Percentiles rank a stretch among this genome's conserved stretches.
phyloP scores from a whole-genome alignment of 164 flowering plant species.

The Magnolia sinica region DNA sequence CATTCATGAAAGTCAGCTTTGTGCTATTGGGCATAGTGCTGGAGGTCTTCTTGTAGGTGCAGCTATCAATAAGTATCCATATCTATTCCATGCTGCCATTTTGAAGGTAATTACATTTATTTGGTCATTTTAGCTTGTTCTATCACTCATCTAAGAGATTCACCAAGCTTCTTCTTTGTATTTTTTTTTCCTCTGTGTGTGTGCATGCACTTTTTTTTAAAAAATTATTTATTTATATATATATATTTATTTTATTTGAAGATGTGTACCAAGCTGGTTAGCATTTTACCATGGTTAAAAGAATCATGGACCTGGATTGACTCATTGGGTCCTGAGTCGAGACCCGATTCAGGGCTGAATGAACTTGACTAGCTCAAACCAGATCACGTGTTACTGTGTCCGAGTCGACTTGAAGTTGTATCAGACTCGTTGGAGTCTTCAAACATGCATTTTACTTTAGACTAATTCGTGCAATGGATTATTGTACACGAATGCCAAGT shows the following conservation, averaged over 20 bases:
- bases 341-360: too few species aligned
- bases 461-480: too few species aligned
- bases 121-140: background rate
- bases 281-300: background rate
- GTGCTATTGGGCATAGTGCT: conserved; percentile 80
- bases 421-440: too few species aligned
- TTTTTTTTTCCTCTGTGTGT: background rate
- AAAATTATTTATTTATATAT: background rate
- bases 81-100: conserved; percentile 44
- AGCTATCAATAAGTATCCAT: conserved; percentile 66
- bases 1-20: conserved; percentile 49
- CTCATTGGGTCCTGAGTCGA: too few species aligned
- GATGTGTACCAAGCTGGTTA: background rate
- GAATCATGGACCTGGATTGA: too few species aligned
- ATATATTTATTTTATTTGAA: background rate
- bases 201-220: background rate
- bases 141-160: too few species aligned
- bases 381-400: too few species aligned
- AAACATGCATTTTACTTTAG: too few species aligned
- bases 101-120: conserved; percentile 51
- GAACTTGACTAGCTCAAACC: too few species aligned
- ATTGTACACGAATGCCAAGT: too few species aligned
- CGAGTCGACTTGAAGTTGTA: too few species aligned
- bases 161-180: background rate
- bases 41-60: conserved; percentile 84